phyloP scores from a whole-genome alignment of 2,329 filamentous ascomycete species.

The Immersiporthe knoxdaviesiana region DNA sequence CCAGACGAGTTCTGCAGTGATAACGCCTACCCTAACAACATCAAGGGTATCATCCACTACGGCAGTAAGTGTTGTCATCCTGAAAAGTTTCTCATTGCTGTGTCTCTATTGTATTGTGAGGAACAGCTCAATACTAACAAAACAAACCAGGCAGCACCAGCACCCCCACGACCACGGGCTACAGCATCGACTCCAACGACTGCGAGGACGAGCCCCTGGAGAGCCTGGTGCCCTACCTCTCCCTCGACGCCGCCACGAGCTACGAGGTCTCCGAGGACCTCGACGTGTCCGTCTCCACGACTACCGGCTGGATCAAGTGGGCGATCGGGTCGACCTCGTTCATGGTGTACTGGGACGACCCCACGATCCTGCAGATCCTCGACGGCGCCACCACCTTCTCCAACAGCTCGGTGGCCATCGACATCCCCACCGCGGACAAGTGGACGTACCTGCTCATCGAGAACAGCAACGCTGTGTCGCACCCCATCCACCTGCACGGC shows the following conservation, averaged over 20 bases:
- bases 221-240: constrained; percentile 34
- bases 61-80: constrained; percentile 9
- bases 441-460: constrained; percentile 23
- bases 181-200: constrained; percentile 17
- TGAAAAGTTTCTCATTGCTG: not conserved
- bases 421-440: constrained; percentile 10
- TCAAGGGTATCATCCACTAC: constrained; percentile 35
- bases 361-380: constrained; percentile 36
- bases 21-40: constrained; percentile 25
- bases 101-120: not conserved
- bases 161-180: constrained; percentile 19
- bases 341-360: constrained; percentile 14
- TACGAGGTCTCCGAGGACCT: constrained; percentile 44
- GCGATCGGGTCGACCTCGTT: constrained; percentile 39
- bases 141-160: constrained; percentile 37
- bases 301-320: constrained; percentile 33
- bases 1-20: constrained; percentile 27
- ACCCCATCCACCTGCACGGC: constrained; percentile 55
- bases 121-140: not conserved
- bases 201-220: constrained; percentile 35
- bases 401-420: constrained; percentile 11
- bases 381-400: constrained; percentile 24
- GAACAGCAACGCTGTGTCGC: constrained; percentile 34
- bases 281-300: constrained; percentile 36
- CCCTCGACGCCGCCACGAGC: constrained; percentile 13